Conservation (phyloP, 129 eudicot genomes). For the Flaveria bidentis region DNA sequence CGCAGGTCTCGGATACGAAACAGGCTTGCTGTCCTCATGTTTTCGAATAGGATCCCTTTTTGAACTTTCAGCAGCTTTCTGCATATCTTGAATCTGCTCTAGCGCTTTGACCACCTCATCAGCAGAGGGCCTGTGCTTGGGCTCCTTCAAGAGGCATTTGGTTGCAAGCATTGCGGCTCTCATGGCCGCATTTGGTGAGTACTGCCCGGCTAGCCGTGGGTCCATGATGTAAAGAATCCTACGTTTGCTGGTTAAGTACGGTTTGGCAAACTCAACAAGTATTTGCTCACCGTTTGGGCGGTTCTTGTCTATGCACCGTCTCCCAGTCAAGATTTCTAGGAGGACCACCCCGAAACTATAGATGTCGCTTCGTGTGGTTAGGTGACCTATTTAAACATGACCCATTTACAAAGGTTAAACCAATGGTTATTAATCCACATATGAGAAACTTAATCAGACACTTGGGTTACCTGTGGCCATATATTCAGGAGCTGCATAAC, state of each 20-base stretch:
- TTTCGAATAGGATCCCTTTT: conserved; percentile 35
- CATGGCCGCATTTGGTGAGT: conserved; percentile 53
- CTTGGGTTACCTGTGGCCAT: conserved; percentile 71
- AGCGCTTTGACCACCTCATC: conserved; percentile 60
- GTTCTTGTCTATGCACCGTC: conserved; percentile 71
- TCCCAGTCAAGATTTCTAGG: conserved; percentile 75
- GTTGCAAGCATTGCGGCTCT: conserved; percentile 63
- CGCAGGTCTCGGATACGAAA: conserved; percentile 21
- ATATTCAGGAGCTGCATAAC: conserved; percentile 96
- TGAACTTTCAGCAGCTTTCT: conserved; percentile 35
- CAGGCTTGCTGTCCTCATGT: conserved; percentile 20
- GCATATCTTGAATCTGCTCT: conserved; percentile 62
- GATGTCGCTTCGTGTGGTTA: conserved; percentile 79
- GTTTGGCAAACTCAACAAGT: conserved; percentile 69
- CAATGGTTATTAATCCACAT: neutral
- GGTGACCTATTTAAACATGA: conserved; percentile 49
- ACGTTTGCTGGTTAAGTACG: conserved; percentile 66
- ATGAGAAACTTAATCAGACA: neutral
- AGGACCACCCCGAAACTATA: conserved; percentile 94
- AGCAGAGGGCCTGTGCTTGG: conserved; percentile 65
- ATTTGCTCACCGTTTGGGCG: conserved; percentile 69
- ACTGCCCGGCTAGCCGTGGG: conserved; percentile 65
- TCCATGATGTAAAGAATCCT: conserved; percentile 73
- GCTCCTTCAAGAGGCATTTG: conserved; percentile 64
- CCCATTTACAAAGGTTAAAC: neutral